phyloP scores from a whole-genome alignment of 345 rosid species.

The Populus davidiana region DNA sequence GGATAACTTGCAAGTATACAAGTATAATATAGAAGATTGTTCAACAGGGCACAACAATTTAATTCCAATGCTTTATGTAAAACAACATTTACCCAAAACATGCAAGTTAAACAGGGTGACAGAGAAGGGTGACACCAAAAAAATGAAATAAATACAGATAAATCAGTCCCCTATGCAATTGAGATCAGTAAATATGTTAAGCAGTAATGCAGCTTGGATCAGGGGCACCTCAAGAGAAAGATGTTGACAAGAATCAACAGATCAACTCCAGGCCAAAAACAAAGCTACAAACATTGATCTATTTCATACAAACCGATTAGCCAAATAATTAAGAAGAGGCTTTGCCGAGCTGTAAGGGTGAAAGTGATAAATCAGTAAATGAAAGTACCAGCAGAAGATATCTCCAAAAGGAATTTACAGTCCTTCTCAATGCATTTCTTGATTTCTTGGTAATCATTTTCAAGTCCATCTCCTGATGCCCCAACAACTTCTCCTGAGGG shows the following conservation, averaged over 20 bases:
- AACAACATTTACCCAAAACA: neutral
- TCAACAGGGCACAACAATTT: neutral
- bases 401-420: conserved; percentile 80
- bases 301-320: neutral
- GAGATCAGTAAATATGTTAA: neutral
- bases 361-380: neutral
- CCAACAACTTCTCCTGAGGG: conserved; percentile 43
- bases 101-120: neutral
- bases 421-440: conserved; percentile 60
- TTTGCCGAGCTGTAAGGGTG: neutral
- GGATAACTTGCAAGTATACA: neutral
- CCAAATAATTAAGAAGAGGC: neutral
- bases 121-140: neutral
- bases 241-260: neutral
- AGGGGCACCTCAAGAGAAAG: neutral
- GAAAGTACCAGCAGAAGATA: conserved; percentile 71
- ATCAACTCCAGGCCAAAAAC: neutral
- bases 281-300: neutral
- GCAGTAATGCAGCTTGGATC: neutral
- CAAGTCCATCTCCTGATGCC: conserved; percentile 68
- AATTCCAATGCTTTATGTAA: neutral
- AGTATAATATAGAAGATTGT: neutral
- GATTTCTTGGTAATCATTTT: conserved; percentile 68
- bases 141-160: neutral
- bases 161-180: neutral